phyloP scores from a whole-genome alignment of 768 basidiomycete genomes.

The Jaapia argillacea region DNA sequence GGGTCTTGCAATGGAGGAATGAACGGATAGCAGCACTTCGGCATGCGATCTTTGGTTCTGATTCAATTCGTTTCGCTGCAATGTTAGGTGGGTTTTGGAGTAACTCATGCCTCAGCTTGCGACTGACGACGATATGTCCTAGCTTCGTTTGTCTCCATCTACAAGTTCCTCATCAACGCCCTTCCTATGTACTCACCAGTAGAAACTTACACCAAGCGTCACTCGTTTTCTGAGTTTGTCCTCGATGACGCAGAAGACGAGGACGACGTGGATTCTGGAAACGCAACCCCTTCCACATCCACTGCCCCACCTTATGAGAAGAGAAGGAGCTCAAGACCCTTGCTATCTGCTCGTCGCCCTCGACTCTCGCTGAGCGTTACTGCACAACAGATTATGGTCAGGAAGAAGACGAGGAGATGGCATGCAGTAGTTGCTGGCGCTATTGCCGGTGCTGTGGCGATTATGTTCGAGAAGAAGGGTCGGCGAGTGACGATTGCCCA shows the following conservation, averaged over 20 bases:
- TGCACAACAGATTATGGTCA: constrained; percentile 51
- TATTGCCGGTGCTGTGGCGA: constrained; percentile 59
- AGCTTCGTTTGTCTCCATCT: constrained; percentile 71
- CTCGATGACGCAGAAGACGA: constrained; percentile 10
- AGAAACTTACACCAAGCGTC: constrained; percentile 20
- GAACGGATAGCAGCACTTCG: constrained; percentile 57
- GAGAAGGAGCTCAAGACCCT: constrained; percentile 8
- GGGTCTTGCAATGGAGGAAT: too few relatives aligned
- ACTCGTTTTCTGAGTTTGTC: constrained; percentile 6
- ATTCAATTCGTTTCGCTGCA: constrained; percentile 75
- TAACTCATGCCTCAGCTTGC: constrained; percentile 7
- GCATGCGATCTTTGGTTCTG: constrained; percentile 75
- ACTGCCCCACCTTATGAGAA: constrained; percentile 1
- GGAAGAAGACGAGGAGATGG: constrained; percentile 66
- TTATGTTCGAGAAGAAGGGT: constrained; percentile 67
- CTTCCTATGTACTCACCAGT: constrained; percentile 56
- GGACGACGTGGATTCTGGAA: constrained; percentile 11
- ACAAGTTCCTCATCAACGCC: constrained; percentile 72
- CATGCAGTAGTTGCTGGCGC: constrained; percentile 74
- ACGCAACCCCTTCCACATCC: not conserved
- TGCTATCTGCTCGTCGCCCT: constrained; percentile 25
- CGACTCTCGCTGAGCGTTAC: constrained; percentile 54
- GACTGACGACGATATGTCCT: not conserved
- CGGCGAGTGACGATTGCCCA: constrained; percentile 66
- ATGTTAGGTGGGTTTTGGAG: constrained; percentile 59